phyloP scores from a whole-genome alignment of 1,139 yeast species.

The Hyphopichia pseudoburtonii region DNA sequence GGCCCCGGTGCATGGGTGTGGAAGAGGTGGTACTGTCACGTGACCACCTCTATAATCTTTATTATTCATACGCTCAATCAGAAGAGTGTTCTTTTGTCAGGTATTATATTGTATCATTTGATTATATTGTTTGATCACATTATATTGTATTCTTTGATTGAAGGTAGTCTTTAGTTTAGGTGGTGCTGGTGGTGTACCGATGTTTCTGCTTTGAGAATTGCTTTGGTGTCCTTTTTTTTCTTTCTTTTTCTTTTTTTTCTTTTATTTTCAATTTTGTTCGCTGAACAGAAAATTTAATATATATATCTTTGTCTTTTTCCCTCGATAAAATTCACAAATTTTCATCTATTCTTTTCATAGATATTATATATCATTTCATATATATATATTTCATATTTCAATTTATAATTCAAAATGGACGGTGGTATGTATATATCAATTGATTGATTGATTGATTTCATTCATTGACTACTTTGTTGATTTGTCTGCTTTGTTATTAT shows the following conservation, averaged over 20 bases:
- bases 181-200: neutral
- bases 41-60: too few species aligned
- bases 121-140: neutral
- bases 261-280: conserved; percentile 14
- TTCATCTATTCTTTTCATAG: too few species aligned
- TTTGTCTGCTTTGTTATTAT: neutral
- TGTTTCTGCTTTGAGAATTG: conserved; percentile 5
- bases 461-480: neutral
- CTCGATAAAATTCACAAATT: neutral
- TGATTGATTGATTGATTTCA: conserved; percentile 11
- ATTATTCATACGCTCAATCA: neutral
- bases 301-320: neutral
- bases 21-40: too few species aligned
- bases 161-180: neutral
- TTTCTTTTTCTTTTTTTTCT: conserved; percentile 16
- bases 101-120: neutral
- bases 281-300: neutral
- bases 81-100: neutral
- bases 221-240: conserved; percentile 10
- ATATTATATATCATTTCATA: conserved; percentile 12
- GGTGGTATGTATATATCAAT: conserved; percentile 41
- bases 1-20: too few species aligned
- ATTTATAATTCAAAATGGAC: conserved; percentile 35
- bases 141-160: neutral
- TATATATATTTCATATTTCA: conserved; percentile 13